phyloP scores from a whole-genome alignment of 371 early-diverging fungal genomes.

The Saksenaea vasiformis region DNA sequence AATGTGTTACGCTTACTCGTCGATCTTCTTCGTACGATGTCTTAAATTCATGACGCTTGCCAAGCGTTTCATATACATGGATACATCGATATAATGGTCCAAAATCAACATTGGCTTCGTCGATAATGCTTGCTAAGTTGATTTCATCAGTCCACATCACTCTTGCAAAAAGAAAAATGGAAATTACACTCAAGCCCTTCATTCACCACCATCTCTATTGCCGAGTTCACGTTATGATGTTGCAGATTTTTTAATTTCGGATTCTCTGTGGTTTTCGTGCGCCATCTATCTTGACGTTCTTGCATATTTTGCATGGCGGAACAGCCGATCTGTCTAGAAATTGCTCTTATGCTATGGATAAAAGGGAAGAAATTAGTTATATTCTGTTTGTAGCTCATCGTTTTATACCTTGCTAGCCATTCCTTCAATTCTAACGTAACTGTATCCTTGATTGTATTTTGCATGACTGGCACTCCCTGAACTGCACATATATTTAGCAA shows the following conservation, averaged over 20 bases:
- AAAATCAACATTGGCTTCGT: slow-evolving; percentile 84
- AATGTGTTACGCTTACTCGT: slow-evolving; percentile 46
- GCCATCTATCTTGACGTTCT: slow-evolving; percentile 67
- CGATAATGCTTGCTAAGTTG: slow-evolving; percentile 62
- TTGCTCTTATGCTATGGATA: slow-evolving; percentile 70
- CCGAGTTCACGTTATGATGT: slow-evolving; percentile 75
- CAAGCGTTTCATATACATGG: slow-evolving; percentile 92
- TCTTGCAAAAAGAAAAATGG: not conserved
- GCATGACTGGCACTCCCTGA: slow-evolving; percentile 84
- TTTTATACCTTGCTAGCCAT: slow-evolving; percentile 91
- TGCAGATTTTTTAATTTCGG: slow-evolving; percentile 55
- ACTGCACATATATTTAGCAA: slow-evolving; percentile 31
- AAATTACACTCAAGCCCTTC: slow-evolving; percentile 81
- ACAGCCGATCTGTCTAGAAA: slow-evolving; percentile 84
- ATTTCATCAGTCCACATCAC: not conserved
- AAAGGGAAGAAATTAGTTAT: too few relatives aligned
- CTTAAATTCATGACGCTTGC: slow-evolving; percentile 83
- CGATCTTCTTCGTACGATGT: slow-evolving; percentile 92
- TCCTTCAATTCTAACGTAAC: slow-evolving; percentile 87
- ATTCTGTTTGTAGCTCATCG: too few relatives aligned
- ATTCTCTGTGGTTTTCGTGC: slow-evolving; percentile 55
- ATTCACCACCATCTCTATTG: slow-evolving; percentile 86
- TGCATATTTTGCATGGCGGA: slow-evolving; percentile 82
- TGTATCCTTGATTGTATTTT: slow-evolving; percentile 79
- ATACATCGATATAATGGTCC: slow-evolving; percentile 94